Evolutionary conservation across 2,329 filamentous ascomycete genomes (phyloP).

Genomic region (Curvularia sp.): DNA sequence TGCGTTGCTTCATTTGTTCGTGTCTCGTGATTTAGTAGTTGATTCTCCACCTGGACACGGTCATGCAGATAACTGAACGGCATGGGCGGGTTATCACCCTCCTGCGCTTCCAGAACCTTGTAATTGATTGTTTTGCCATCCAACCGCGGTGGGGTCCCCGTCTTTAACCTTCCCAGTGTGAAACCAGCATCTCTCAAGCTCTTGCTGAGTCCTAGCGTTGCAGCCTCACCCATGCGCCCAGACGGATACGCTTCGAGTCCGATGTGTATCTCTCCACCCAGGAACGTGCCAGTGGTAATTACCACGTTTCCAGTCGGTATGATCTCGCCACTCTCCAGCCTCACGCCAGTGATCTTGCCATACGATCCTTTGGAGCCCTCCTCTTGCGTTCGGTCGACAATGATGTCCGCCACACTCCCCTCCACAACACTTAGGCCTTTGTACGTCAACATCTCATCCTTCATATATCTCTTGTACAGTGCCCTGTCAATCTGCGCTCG

Average conservation of each 20-base stretch:
- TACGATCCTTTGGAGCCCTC: conserved; percentile 59
- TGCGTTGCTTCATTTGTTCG: conserved; percentile 86
- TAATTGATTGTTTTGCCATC: conserved; percentile 85
- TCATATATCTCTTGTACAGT: conserved; percentile 91
- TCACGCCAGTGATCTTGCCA: conserved; percentile 81
- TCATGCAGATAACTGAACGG: conserved; percentile 93
- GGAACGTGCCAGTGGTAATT: conserved; percentile 95
- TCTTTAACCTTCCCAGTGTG: conserved; percentile 87
- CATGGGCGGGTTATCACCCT: conserved; percentile 81
- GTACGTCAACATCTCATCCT: conserved; percentile 79
- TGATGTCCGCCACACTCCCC: conserved; percentile 91
- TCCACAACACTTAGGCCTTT: conserved; percentile 81
- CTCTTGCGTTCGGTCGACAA: conserved; percentile 66
- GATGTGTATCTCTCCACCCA: conserved; percentile 96
- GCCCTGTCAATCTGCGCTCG: conserved; percentile 93
- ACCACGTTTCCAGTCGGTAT: conserved; percentile 82
- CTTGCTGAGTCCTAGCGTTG: conserved; percentile 90
- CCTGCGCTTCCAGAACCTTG: conserved; percentile 71
- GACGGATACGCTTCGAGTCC: conserved; percentile 84
- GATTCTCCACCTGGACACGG: conserved; percentile 76
- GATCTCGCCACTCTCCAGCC: conserved; percentile 85
- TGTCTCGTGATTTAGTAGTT: conserved; percentile 86
- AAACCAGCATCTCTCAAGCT: conserved; percentile 90
- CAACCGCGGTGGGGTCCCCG: conserved; percentile 89
- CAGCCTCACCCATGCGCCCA: conserved; percentile 91